Percentiles rank a stretch among this genome's conserved stretches.
phyloP scores from a whole-genome alignment of 2,329 filamentous ascomycete species.

The Exophiala xenobiotica region DNA sequence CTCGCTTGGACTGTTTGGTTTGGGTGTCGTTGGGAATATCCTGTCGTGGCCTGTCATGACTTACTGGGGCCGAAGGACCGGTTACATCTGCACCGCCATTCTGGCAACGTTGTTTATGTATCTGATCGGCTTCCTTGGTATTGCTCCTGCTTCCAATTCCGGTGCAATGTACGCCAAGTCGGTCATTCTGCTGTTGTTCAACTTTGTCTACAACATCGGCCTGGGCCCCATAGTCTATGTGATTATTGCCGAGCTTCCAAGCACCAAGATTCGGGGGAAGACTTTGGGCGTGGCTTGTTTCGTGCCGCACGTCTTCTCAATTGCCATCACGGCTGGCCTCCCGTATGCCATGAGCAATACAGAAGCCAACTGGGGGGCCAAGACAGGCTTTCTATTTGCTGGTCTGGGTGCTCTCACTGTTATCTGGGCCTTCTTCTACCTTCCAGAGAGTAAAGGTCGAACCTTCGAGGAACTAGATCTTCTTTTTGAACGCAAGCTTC shows the following conservation, averaged over 20 bases:
- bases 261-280: slow-evolving; percentile 54
- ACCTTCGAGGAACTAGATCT: slow-evolving; percentile 19
- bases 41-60: slow-evolving; percentile 38
- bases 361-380: slow-evolving; percentile 34
- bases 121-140: slow-evolving; percentile 2
- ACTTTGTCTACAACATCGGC: slow-evolving; percentile 35
- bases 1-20: slow-evolving; percentile 60
- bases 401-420: slow-evolving; percentile 29
- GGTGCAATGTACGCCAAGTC: neutral
- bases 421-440: slow-evolving; percentile 33
- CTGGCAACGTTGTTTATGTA: slow-evolving; percentile 1
- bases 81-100: neutral
- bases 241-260: slow-evolving; percentile 53
- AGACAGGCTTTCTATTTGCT: slow-evolving; percentile 36
- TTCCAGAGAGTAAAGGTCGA: slow-evolving; percentile 22
- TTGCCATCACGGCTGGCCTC: slow-evolving; percentile 47
- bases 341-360: slow-evolving; percentile 34
- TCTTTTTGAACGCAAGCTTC: slow-evolving; percentile 12
- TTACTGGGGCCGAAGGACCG: neutral
- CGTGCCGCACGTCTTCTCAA: slow-evolving; percentile 2
- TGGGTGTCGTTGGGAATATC: slow-evolving; percentile 54
- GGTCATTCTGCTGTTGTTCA: neutral
- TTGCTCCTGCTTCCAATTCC: neutral
- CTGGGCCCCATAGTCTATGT: slow-evolving; percentile 55
- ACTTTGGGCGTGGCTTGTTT: slow-evolving; percentile 50